These are phyloP conservation scores for Cladosporium sp. DNA, from an alignment of 2,329 filamentous ascomycete species.

Conservation along the genomic window DNA sequence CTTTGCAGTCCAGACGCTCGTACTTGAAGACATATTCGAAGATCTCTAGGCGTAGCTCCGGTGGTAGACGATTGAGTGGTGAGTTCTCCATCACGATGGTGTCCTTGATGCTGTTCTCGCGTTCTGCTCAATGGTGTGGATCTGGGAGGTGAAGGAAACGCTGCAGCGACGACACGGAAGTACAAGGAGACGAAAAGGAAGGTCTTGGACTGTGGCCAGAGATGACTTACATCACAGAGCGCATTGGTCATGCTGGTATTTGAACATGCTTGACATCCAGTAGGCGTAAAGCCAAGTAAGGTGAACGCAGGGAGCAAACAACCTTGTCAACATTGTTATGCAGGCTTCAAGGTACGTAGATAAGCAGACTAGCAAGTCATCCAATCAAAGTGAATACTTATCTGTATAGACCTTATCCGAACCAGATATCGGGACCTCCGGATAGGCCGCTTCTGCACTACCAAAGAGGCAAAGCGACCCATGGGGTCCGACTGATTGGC, in stretches of 20 bases:
- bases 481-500: background rate
- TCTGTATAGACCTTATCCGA: background rate
- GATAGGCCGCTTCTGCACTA: background rate
- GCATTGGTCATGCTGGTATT: background rate
- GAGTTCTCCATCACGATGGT: background rate
- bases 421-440: background rate
- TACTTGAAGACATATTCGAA: constrained; percentile 9
- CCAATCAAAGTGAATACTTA: background rate
- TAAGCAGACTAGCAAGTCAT: background rate
- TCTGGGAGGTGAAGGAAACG: background rate
- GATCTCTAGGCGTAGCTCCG: background rate
- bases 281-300: background rate
- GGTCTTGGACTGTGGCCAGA: background rate
- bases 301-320: background rate
- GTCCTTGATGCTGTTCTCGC: background rate
- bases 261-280: background rate
- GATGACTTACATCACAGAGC: background rate
- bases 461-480: constrained; percentile 2
- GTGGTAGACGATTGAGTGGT: background rate
- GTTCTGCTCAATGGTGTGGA: background rate
- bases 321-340: constrained; percentile 2
- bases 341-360: constrained; percentile 5
- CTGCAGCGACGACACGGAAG: background rate
- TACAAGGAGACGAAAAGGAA: background rate
- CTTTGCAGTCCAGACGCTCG: background rate